Evolutionary conservation across 164 flowering plant species (phyloP), one percentile per base, ranked within the genome.

Genomic region (Kalanchoe fedtschenkoi): DNA sequence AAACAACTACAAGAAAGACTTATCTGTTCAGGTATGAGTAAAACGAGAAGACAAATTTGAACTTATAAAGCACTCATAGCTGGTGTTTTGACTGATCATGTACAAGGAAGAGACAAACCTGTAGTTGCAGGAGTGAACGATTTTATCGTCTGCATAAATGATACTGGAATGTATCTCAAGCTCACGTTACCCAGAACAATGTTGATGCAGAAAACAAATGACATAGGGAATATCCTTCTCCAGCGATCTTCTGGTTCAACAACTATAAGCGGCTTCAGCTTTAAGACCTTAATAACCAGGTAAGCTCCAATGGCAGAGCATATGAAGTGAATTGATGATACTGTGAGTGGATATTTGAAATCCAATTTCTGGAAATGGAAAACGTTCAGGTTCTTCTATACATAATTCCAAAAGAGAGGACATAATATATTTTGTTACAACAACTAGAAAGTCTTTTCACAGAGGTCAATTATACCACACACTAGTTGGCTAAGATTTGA

Each of bases 61-160:
- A n/a, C n/a, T n/a, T 26, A 42, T 24, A 59, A 29, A 33, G 2
- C 11, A 55, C 6, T 4, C 58, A 17, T 39, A 28, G 1, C 37
- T 28, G n/a, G n/a, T 42, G 14, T 42, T 22, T 21, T 11, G 1
- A 21, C 28, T 6, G 14, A 51, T 21, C 29, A 5, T 1, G 3
- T 63, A 61, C 22, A 37, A 37, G 13, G 39, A 37, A 37, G 13
- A 9, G 8, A 37, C 83, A 67, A 57, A 91, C 98, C 98, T 80
- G 98, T 91, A 57, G 98, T 91, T 66, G 98, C 98, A 65, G 98
- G 98, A 66, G 96, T 91, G 70, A 91, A 91, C 0, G 98, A 91
- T 75, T 91, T 91, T 59, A 91, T 89, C 9, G 98, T 91, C 74
- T 91, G 98, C 98, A 91, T 91, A 69, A 91, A 91, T 29, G 98